Percentiles rank a stretch among this genome's conserved stretches.
Conservation (phyloP, 2,329 filamentous ascomycete genomes). For the Immersiporthe knoxdaviesiana region DNA sequence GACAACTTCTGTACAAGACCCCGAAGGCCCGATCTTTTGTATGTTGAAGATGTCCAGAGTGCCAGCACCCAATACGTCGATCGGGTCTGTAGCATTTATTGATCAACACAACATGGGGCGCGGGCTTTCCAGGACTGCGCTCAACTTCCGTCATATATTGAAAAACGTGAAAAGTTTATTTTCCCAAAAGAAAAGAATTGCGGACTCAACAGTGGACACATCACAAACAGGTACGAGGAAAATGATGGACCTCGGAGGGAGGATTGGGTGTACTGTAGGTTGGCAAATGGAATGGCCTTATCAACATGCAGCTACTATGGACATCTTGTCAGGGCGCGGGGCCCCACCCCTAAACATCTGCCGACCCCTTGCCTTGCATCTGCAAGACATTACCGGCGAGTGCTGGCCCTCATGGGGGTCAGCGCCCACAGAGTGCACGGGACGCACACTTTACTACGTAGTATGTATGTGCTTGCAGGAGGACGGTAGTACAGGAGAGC, state of each 20-base stretch:
- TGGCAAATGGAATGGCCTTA: not conserved
- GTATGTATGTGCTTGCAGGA: too few relatives aligned
- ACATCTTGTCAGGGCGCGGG: too few relatives aligned
- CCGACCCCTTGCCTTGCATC: constrained; percentile 11
- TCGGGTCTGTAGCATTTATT: not conserved
- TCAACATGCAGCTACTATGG: constrained; percentile 14
- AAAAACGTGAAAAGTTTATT: not conserved
- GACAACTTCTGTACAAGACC: not conserved
- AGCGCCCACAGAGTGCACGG: not conserved
- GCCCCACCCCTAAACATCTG: not conserved
- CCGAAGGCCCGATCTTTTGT: not conserved
- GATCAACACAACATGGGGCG: not conserved
- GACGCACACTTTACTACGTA: not conserved
- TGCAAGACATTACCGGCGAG: not conserved
- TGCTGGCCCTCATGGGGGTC: not conserved
- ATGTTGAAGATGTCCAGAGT: not conserved
- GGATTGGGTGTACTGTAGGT: not conserved
- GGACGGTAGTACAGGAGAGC: too few relatives aligned
- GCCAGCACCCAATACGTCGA: not conserved
- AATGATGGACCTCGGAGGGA: not conserved
- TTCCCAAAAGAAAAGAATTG: too few relatives aligned
- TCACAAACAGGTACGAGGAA: not conserved
- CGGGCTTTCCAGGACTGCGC: not conserved
- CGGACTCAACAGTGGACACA: not conserved
- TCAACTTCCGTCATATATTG: not conserved